Conservation (phyloP, 73 alveolate species). For the Tetrahymena elliotti region DNA sequence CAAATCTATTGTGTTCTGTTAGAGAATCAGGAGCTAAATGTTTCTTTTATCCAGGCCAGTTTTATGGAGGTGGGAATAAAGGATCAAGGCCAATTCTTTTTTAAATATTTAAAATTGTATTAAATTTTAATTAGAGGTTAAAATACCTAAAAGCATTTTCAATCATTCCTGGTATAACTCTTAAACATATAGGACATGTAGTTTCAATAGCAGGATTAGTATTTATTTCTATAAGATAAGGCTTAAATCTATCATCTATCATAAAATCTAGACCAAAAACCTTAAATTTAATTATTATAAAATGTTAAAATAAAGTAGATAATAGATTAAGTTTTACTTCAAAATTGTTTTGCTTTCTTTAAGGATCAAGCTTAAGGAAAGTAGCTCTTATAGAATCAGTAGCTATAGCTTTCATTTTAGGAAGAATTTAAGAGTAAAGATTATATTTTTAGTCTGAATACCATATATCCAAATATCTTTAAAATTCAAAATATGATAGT, state of each 20-base stretch:
- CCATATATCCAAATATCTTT: slow-evolving; percentile 40
- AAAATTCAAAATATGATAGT: slow-evolving; percentile 48
- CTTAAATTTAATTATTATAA: neutral
- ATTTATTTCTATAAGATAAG: slow-evolving; percentile 31
- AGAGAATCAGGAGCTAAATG: slow-evolving; percentile 31
- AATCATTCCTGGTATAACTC: slow-evolving; percentile 36
- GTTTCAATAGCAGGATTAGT: slow-evolving; percentile 40
- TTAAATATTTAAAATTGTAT: neutral
- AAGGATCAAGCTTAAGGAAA: slow-evolving; percentile 43
- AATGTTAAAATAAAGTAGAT: neutral
- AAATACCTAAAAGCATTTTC: slow-evolving; percentile 26
- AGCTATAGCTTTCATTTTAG: slow-evolving; percentile 48
- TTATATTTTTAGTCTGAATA: slow-evolving; percentile 35
- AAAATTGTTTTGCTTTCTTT: slow-evolving; percentile 20
- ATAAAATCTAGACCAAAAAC: slow-evolving; percentile 40
- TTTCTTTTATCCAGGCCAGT: slow-evolving; percentile 38
- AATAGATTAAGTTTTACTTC: neutral
- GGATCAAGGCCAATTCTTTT: slow-evolving; percentile 28
- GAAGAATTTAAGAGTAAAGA: slow-evolving; percentile 40
- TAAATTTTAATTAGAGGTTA: too few species aligned
- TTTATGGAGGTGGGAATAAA: slow-evolving; percentile 41
- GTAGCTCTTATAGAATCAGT: slow-evolving; percentile 51
- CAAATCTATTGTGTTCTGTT: slow-evolving; percentile 30
- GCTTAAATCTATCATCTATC: slow-evolving; percentile 39
- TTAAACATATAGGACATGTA: slow-evolving; percentile 28